A percentile compares a stretch with the other conserved stretches of the same genome.
These are phyloP conservation scores for Fusarium pilosicola DNA, from an alignment of 2,329 filamentous ascomycete species.

Conservation along the genomic window DNA sequence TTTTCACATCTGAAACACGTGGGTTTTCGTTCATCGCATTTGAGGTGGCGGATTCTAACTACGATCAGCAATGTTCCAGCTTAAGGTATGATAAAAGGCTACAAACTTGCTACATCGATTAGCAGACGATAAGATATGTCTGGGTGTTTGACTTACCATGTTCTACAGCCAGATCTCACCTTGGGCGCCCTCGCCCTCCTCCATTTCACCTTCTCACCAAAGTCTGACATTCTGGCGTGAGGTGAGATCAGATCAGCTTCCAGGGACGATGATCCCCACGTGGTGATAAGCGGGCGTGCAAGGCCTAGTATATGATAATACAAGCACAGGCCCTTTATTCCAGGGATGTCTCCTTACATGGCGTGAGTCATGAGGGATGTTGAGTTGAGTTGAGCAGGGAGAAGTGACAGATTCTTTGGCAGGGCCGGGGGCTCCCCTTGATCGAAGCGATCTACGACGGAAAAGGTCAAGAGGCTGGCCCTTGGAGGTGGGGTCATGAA, in stretches of 20 bases:
- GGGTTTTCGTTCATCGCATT: conserved; percentile 25
- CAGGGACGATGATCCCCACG: not conserved
- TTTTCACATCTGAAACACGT: conserved; percentile 13
- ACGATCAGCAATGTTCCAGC: no score
- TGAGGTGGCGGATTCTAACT: conserved; percentile 20
- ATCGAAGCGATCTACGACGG: not conserved
- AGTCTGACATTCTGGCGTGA: not conserved
- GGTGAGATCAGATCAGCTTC: not conserved
- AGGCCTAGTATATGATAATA: not conserved
- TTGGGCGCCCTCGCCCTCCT: conserved; percentile 7
- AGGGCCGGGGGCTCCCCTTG: not conserved
- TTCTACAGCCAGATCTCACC: conserved; percentile 23
- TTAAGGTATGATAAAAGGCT: accelerated
- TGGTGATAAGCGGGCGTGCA: not conserved
- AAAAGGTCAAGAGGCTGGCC: not conserved
- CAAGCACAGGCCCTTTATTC: not conserved
- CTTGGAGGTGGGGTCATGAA: not conserved
- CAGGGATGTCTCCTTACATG: not conserved
- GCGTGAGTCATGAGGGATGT: not conserved
- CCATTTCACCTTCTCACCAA: not conserved
- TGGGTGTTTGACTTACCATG: not conserved
- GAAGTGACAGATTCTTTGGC: not conserved
- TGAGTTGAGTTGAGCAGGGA: not conserved
- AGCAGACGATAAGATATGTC: accelerated
- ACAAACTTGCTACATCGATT: conserved; percentile 10